Percentiles rank a stretch among this genome's conserved stretches.
Evolutionary conservation across 2,329 filamentous ascomycete species (phyloP).

Genomic region (Falciphora oryzae): DNA sequence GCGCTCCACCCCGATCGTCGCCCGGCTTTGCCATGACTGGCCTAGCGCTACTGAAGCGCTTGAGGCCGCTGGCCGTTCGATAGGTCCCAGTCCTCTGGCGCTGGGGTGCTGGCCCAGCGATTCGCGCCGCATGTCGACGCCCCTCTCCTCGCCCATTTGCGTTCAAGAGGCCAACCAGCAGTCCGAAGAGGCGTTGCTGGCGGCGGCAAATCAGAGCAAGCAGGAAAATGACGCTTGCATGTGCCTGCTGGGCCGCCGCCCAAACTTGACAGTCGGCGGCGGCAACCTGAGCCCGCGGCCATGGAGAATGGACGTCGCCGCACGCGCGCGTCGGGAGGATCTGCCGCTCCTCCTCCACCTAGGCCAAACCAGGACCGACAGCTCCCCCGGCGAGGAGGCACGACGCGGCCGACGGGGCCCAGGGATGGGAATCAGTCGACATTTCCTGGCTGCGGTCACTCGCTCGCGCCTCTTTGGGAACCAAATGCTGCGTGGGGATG

Average conservation of each 20-base stretch:
- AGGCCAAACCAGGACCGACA: neutral
- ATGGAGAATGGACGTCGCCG: too few species aligned
- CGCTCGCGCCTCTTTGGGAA: neutral
- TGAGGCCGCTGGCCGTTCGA: neutral
- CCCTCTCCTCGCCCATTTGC: too few species aligned
- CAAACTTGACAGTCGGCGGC: neutral
- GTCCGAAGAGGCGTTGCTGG: neutral
- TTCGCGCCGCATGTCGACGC: too few species aligned
- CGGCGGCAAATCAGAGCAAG: too few species aligned
- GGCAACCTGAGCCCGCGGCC: too few species aligned
- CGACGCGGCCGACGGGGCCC: too few species aligned
- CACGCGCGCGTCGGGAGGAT: neutral
- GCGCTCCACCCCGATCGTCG: slow-evolving; percentile 5
- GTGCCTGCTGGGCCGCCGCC: too few species aligned
- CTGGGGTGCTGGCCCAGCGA: neutral
- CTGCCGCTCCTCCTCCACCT: neutral
- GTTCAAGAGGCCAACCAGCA: neutral
- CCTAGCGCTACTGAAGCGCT: neutral
- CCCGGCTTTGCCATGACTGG: neutral
- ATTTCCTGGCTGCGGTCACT: neutral
- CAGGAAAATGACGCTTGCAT: neutral
- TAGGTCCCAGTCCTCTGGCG: neutral
- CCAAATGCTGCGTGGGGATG: neutral
- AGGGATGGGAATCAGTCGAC: neutral
- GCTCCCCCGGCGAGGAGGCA: neutral